Evolutionary conservation across 179 eudicot genomes (phyloP).

Genomic region (Drosera spatulata): DNA sequence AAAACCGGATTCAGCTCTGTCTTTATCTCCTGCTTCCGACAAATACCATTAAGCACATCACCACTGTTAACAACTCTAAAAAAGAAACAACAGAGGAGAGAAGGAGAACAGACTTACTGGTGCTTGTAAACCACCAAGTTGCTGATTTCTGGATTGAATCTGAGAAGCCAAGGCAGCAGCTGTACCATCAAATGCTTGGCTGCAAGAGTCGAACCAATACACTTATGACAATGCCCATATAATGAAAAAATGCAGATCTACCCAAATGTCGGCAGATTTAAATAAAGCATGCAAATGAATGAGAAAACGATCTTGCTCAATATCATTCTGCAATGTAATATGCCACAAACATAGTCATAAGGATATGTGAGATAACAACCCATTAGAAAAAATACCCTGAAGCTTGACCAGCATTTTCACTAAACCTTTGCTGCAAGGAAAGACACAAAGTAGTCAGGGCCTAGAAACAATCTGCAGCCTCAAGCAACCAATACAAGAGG

Average conservation of each 20-base stretch:
- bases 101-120: conserved; percentile 34
- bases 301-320: too few species aligned
- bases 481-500: background rate
- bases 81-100: background rate
- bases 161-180: conserved; percentile 82
- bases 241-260: too few species aligned
- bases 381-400: conserved; percentile 43
- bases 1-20: conserved; percentile 67
- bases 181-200: conserved; percentile 91
- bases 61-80: background rate
- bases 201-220: conserved; percentile 14
- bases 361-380: background rate
- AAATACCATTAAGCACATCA: background rate
- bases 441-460: background rate
- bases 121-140: conserved; percentile 51
- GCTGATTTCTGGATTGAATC: conserved; percentile 77
- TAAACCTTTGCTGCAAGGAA: conserved; percentile 74
- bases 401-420: conserved; percentile 72
- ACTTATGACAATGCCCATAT: background rate
- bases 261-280: too few species aligned
- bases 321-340: too few species aligned
- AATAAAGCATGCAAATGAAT: too few species aligned
- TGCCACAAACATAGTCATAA: too few species aligned
- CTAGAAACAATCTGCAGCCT: background rate
- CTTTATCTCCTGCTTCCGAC: conserved; percentile 62